Conservation (phyloP, 176 grass and related monocot species). For the Triticum monococcum region DNA sequence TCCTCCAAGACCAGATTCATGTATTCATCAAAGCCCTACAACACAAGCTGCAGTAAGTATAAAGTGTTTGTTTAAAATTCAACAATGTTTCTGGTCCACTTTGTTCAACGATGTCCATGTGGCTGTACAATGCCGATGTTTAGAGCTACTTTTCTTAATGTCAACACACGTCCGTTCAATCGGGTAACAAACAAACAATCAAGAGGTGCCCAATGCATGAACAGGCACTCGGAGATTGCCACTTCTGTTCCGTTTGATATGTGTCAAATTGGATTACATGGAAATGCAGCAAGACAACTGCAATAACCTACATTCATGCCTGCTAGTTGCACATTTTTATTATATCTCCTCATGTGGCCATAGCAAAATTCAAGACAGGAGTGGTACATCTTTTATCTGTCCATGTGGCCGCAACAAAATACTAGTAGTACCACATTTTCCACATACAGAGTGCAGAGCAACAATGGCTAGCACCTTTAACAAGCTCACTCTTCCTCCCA, state of each 20-base stretch:
- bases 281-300: not conserved
- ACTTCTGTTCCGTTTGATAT: not conserved
- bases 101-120: too few species aligned
- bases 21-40: slow-evolving; percentile 89
- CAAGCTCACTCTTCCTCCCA: too few species aligned
- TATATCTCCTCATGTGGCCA: not conserved
- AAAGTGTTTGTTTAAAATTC: not conserved
- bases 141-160: not conserved
- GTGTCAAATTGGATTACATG: not conserved
- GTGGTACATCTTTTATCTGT: too few species aligned
- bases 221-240: not conserved
- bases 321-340: not conserved
- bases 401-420: too few species aligned
- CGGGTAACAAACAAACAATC: too few species aligned
- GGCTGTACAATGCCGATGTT: not conserved
- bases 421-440: not conserved
- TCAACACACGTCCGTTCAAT: not conserved
- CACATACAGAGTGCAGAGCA: not conserved
- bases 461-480: too few species aligned
- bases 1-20: slow-evolving; percentile 88
- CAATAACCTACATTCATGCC: not conserved
- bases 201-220: not conserved
- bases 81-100: not conserved
- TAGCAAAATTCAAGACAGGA: not conserved
- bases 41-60: not conserved